These are phyloP conservation scores for Cryptosporidium sp. DNA, from an alignment of 169 alveolate species.

Conservation along the genomic window DNA sequence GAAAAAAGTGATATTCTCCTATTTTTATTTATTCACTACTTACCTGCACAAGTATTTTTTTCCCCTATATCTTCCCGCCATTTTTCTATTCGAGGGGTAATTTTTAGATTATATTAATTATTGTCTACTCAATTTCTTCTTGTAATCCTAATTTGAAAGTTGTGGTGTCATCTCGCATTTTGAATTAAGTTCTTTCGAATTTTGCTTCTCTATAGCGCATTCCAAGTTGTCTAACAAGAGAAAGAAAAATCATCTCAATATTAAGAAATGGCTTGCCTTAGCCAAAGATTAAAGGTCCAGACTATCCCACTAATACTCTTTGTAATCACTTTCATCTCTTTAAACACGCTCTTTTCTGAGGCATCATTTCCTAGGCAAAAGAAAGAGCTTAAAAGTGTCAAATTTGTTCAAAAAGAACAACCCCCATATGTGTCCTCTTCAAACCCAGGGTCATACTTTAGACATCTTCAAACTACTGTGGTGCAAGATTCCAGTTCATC, in stretches of 20 bases:
- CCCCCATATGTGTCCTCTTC: constrained; percentile 23
- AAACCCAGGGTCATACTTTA: constrained; percentile 23
- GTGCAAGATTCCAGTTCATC: constrained; percentile 48
- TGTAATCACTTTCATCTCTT: not conserved
- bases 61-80: not conserved
- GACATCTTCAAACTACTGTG: constrained; percentile 46
- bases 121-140: not conserved
- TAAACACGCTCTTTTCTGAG: not conserved
- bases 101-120: constrained; percentile 17
- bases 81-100: not conserved
- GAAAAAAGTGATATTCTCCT: constrained; percentile 18
- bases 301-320: not conserved
- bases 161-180: not conserved
- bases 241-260: not conserved
- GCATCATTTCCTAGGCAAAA: constrained; percentile 9
- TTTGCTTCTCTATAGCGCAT: not conserved
- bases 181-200: not conserved
- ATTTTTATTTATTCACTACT: not conserved
- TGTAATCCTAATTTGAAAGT: not conserved
- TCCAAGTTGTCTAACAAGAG: not conserved
- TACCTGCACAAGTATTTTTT: not conserved
- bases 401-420: not conserved
- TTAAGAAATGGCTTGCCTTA: not conserved
- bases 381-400: not conserved
- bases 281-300: not conserved